Base-by-base conservation (phyloP, 805 yeast genomes). In the Lipomyces sp. region DNA sequence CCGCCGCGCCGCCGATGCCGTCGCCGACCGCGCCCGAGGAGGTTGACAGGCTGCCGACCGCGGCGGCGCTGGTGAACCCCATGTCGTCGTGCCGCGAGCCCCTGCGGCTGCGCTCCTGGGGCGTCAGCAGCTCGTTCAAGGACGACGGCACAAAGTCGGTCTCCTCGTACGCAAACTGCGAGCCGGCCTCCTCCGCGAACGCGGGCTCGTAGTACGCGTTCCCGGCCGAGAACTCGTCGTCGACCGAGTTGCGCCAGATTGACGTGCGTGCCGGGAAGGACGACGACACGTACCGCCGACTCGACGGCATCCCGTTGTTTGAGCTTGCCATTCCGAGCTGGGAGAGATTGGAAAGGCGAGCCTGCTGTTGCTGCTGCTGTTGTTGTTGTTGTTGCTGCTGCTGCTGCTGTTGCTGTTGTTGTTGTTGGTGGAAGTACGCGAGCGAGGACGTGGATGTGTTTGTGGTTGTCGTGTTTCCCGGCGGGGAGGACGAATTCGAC, bases 61-160 rank as follows among this genome's bases (percentile, higher is more conserved):
- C 43, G 4, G 36, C n/a, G 24, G 21, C 23, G n/a, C n/a, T n/a
- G n/a, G n/a, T n/a, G n/a, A n/a, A n/a, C 3, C n/a, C 13, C 21
- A 22, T 5, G 22, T 50, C 50, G 26, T 53, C 52, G 37, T 55
- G 48, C 51, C 87, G 73, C 10, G 89, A 82, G 44, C 74, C 76
- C 53, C 88, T 80, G 40, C 96, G 74, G 60, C 83, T 72, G 19
- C 84, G 68, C 64, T 89, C 96, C 58, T 80, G 85, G 0, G 95
- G 95, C 0, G 95, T 86, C 43, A 90, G 70, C 43, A 88, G 70
- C 58, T 87, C 95, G n/a, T 83, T 78, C 34, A 89, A 69, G 26
- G 90, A 79, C 4, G 83, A 81, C 1, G 97, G 97, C 2, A 89
- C 84, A 60, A 80, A 84, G 63, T 86, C 95, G 10, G 29, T 10